phyloP scores from a whole-genome alignment of 1,284 basidiomycete genomes.

The Hypsizygus ulmarius region DNA sequence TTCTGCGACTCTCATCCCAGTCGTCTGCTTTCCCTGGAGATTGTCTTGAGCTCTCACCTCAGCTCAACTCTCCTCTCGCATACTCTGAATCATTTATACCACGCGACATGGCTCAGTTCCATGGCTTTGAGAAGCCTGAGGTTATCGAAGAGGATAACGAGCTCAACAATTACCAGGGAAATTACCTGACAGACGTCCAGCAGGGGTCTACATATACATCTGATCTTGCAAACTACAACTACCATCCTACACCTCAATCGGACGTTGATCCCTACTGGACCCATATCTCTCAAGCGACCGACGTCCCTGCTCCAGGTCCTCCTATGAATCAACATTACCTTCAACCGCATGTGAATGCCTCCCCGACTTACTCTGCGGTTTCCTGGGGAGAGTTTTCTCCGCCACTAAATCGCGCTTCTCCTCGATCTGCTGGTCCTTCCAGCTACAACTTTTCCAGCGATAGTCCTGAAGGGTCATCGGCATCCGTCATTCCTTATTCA shows the following conservation, averaged over 20 bases:
- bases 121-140: slow-evolving; percentile 8
- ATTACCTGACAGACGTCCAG: background rate
- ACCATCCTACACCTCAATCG: slow-evolving; percentile 1
- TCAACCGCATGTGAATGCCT: background rate
- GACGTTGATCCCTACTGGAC: slow-evolving; percentile 10
- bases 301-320: slow-evolving; percentile 4
- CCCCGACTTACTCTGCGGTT: slow-evolving; percentile 3
- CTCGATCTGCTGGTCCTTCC: background rate
- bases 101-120: slow-evolving; percentile 15
- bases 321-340: slow-evolving; percentile 8
- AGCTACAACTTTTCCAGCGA: slow-evolving; percentile 3
- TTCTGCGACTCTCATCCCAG: slow-evolving; percentile 6
- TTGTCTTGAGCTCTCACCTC: slow-evolving; percentile 1
- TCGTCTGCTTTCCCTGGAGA: slow-evolving; percentile 1
- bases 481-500: slow-evolving; percentile 5
- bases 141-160: slow-evolving; percentile 1
- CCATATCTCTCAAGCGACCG: background rate
- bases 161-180: background rate
- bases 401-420: background rate
- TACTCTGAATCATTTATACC: slow-evolving; percentile 10
- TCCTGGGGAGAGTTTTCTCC: slow-evolving; percentile 5
- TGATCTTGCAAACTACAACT: background rate
- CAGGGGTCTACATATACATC: no score
- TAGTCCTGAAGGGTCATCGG: slow-evolving; percentile 10
- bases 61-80: slow-evolving; percentile 7